These are phyloP conservation scores for Cenococcum geophilum DNA, from an alignment of 495 filamentous ascomycete genomes.

Conservation along the genomic window DNA sequence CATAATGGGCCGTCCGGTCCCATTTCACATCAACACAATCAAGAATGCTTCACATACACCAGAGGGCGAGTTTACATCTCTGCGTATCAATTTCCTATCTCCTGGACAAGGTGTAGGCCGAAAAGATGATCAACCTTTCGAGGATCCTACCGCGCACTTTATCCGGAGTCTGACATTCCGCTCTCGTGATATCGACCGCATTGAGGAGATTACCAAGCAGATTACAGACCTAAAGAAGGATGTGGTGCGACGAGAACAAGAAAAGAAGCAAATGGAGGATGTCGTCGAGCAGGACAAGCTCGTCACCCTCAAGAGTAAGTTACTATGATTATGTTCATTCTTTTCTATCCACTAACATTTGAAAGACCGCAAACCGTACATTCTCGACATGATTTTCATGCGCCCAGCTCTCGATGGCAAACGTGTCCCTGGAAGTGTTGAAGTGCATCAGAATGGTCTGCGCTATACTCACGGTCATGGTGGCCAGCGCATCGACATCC, in stretches of 20 bases:
- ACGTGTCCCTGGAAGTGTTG: constrained; percentile 86
- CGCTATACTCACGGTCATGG: constrained; percentile 86
- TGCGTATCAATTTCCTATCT: constrained; percentile 95
- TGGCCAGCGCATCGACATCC: constrained; percentile 79
- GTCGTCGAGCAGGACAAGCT: constrained; percentile 99
- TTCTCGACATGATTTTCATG: constrained; percentile 85
- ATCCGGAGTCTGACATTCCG: constrained; percentile 90
- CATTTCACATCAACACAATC: constrained; percentile 98
- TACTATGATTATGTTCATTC: neutral
- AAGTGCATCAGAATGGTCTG: constrained; percentile 98
- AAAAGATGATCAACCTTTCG: constrained; percentile 98
- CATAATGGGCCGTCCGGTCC: constrained; percentile 95
- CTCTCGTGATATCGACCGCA: constrained; percentile 77
- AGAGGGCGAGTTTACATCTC: constrained; percentile 86
- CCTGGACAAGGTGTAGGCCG: constrained; percentile 95
- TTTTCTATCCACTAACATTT: constrained; percentile 10
- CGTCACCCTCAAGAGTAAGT: constrained; percentile 53
- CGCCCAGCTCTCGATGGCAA: constrained; percentile 93
- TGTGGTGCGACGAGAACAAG: constrained; percentile 81
- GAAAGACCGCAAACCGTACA: constrained; percentile 75
- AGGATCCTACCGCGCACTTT: constrained; percentile 92
- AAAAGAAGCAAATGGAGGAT: constrained; percentile 99
- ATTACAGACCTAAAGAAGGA: constrained; percentile 93
- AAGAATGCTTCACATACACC: constrained; percentile 59
- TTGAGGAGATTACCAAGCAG: constrained; percentile 79